Conservation (phyloP, 345 rosid species). For the Cardamine occulta region DNA sequence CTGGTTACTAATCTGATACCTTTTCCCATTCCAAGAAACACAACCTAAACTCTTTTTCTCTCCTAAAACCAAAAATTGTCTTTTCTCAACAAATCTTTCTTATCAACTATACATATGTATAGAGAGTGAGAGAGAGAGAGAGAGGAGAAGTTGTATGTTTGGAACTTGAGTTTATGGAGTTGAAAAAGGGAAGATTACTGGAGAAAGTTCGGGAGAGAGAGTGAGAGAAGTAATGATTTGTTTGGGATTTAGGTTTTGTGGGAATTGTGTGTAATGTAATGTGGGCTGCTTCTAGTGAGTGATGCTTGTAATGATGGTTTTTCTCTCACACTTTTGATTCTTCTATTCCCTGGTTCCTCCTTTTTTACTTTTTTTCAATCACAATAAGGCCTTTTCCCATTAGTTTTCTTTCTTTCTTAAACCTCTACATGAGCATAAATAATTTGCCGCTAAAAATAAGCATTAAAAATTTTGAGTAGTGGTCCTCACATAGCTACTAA, state of each 20-base stretch:
- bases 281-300: conserved; percentile 42
- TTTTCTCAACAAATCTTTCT: conserved; percentile 13
- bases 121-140: not conserved
- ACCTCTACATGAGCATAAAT: conserved; percentile 38
- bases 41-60: conserved; percentile 14
- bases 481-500: conserved; percentile 22
- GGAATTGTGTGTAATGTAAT: conserved; percentile 36
- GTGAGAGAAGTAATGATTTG: conserved; percentile 32
- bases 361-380: conserved; percentile 12
- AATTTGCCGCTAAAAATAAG: conserved; percentile 35
- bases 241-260: conserved; percentile 38
- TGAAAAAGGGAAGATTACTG: conserved; percentile 12
- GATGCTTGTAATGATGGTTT: conserved; percentile 44
- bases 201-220: conserved; percentile 8
- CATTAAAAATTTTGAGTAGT: conserved; percentile 28
- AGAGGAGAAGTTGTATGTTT: conserved; percentile 4
- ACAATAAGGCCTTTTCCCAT: conserved; percentile 30
- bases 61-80: not conserved
- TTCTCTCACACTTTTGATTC: conserved; percentile 32
- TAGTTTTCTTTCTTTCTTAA: conserved; percentile 34
- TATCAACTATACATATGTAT: not conserved
- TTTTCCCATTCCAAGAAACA: conserved; percentile 38
- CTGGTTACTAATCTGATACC: conserved; percentile 27
- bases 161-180: conserved; percentile 12
- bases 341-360: conserved; percentile 32